Conservation (phyloP, 2,329 filamentous ascomycete genomes). For the Sordariomycetes sp. region DNA sequence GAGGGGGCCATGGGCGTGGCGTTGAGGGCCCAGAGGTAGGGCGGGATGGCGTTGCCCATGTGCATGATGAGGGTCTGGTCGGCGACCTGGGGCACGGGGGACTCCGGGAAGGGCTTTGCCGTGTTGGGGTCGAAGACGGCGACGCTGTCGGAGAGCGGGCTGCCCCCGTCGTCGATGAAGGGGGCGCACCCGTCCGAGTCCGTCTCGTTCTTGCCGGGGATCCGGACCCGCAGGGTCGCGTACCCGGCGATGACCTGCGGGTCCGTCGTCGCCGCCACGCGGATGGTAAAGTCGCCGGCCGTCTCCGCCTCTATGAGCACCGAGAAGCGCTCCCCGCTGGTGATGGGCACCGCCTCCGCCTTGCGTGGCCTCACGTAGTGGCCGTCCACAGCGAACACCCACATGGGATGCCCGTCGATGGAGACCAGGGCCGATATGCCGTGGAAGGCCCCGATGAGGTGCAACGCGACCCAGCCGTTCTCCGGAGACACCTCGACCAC, state of each 20-base stretch:
- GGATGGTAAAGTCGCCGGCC: constrained; percentile 41
- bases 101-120: constrained; percentile 35
- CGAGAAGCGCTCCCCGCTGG: constrained; percentile 43
- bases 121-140: constrained; percentile 29
- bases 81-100: constrained; percentile 26
- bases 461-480: constrained; percentile 39
- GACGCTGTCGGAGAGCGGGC: constrained; percentile 25
- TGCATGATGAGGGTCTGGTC: constrained; percentile 33
- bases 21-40: constrained; percentile 44
- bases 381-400: constrained; percentile 43
- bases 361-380: constrained; percentile 40
- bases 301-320: constrained; percentile 35
- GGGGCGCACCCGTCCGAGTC: constrained; percentile 17
- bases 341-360: constrained; percentile 33
- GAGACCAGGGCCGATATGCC: constrained; percentile 32
- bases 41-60: constrained; percentile 27
- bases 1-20: constrained; percentile 25
- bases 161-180: constrained; percentile 39
- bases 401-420: constrained; percentile 42
- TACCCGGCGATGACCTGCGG: constrained; percentile 45
- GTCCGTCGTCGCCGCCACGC: constrained; percentile 33
- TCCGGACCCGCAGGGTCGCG: constrained; percentile 30
- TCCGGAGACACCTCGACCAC: constrained; percentile 25
- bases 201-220: constrained; percentile 9
- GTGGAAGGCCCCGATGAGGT: constrained; percentile 41